Evolutionary conservation across 495 filamentous ascomycete species (phyloP).

Genomic region (Penicillium waksmanii): DNA sequence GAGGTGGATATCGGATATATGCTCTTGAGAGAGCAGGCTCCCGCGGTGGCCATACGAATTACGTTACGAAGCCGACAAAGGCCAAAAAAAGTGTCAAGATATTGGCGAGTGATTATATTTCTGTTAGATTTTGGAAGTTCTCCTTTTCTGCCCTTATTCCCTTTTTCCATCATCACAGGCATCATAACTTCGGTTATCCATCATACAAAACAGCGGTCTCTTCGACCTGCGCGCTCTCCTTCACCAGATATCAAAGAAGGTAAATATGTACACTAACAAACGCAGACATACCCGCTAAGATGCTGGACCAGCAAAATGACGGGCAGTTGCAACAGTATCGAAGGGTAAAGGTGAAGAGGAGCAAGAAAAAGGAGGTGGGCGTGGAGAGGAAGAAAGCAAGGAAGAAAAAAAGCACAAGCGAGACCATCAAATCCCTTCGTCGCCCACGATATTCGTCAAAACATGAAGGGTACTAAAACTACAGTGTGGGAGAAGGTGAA

Average conservation of each 20-base stretch:
- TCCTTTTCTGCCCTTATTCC: conserved; percentile 34
- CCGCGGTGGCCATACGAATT: background rate
- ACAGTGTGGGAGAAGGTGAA: conserved; percentile 34
- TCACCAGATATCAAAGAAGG: conserved; percentile 23
- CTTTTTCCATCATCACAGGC: conserved; percentile 42
- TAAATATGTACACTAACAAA: conserved; percentile 50
- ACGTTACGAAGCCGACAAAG: background rate
- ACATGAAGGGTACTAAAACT: conserved; percentile 42
- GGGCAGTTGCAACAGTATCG: conserved; percentile 29
- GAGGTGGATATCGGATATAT: background rate
- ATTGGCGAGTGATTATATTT: conserved; percentile 37
- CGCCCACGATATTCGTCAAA: conserved; percentile 29
- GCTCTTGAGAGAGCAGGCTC: background rate
- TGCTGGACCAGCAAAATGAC: conserved; percentile 14
- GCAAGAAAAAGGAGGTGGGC: conserved; percentile 13
- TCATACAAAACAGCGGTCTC: conserved; percentile 30
- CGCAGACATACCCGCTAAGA: conserved; percentile 31
- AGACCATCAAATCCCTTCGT: conserved; percentile 30
- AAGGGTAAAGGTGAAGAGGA: conserved; percentile 23
- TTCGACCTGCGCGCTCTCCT: conserved; percentile 15
- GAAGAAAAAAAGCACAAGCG: conserved; percentile 15
- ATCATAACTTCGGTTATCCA: conserved; percentile 50
- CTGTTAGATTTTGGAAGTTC: conserved; percentile 36
- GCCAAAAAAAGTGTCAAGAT: conserved; percentile 19
- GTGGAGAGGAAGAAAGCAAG: conserved; percentile 16